These are phyloP conservation scores for Macadamia integrifolia DNA, from an alignment of 164 flowering plant species.

Conservation along the genomic window DNA sequence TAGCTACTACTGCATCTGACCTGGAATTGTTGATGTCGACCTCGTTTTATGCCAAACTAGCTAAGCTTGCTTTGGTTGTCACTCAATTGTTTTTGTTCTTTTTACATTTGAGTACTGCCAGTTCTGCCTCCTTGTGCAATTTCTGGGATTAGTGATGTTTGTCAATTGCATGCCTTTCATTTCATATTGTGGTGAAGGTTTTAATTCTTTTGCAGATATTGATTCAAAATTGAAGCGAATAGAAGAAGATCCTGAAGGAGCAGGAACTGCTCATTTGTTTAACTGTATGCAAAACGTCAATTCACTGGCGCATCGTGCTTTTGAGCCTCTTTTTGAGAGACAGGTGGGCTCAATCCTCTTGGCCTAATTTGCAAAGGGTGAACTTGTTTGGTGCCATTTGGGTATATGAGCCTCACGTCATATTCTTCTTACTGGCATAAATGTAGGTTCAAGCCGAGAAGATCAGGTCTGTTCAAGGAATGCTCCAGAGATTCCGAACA, in stretches of 20 bases:
- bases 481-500: conserved; percentile 97
- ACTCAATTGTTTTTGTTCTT: not conserved
- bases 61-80: not conserved
- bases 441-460: conserved; percentile 96
- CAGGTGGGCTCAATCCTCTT: conserved; percentile 53
- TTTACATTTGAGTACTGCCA: not conserved
- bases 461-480: conserved; percentile 99
- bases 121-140: not conserved
- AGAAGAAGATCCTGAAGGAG: conserved; percentile 99
- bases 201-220: conserved; percentile 53
- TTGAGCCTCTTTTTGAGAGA: conserved; percentile 92
- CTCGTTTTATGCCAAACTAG: not conserved
- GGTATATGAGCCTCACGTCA: conserved; percentile 1
- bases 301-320: conserved; percentile 77
- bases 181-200: not conserved
- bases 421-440: conserved; percentile 2
- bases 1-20: conserved; percentile 21
- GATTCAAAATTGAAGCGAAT: conserved; percentile 89
- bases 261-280: conserved; percentile 83
- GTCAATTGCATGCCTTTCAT: not conserved
- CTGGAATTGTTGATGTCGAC: not conserved
- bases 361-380: conserved; percentile 7
- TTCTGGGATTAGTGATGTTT: not conserved
- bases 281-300: conserved; percentile 68
- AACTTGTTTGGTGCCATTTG: not conserved